Evolutionary conservation across 192 early-diverging fungal species (phyloP), one percentile per base, ranked within the genome.

Genomic region (Entomortierella chlamydospora): DNA sequence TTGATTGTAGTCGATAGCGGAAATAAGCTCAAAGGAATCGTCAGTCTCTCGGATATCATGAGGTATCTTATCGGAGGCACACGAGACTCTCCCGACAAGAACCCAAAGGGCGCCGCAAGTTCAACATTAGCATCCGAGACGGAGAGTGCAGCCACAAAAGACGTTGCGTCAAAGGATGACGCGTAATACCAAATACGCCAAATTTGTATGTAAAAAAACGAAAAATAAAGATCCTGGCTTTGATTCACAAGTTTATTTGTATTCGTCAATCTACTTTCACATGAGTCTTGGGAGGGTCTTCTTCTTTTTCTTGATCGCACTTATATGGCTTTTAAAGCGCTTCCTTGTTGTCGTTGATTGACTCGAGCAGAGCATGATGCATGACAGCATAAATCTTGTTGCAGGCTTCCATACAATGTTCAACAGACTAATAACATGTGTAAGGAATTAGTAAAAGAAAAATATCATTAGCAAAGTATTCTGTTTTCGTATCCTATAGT

Each of bases 1-100:
- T 86, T 99, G 58, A 93, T 99, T 80, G 95, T 99, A 0, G 87
- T 97, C 0, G 95, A 99, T 56, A 86, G 91, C 13, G 88, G 92
- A 13, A 94, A 91, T 41, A 90, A 85, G 34, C 84, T 96, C 31
- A 83, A 91, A 53, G 96, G 96, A 20, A 91, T 97, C 49, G 90
- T 96, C 64, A 91, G 92, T 39, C 84, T 96, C 56, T 93, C 93
- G 45, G 96, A 97, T 78, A 92, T 97, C 28, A 83, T 97, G 72
- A 76, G 85, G 22, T 87, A 88, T 59, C 79, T 90, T 23, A 80
- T 89, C 28, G 83, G 81, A n/a, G 82, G 69, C 34, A 51, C 15
- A 15, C 28, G 34, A 0, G 64, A 34, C 25, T n/a, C 17, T 22
- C 17, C 49, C 20, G 13, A 2, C 39, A 13, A 28, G 23, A 51